These are phyloP conservation scores for Chlamydomonas urium DNA, from an alignment of 139 green algal species.

Conservation along the genomic window DNA sequence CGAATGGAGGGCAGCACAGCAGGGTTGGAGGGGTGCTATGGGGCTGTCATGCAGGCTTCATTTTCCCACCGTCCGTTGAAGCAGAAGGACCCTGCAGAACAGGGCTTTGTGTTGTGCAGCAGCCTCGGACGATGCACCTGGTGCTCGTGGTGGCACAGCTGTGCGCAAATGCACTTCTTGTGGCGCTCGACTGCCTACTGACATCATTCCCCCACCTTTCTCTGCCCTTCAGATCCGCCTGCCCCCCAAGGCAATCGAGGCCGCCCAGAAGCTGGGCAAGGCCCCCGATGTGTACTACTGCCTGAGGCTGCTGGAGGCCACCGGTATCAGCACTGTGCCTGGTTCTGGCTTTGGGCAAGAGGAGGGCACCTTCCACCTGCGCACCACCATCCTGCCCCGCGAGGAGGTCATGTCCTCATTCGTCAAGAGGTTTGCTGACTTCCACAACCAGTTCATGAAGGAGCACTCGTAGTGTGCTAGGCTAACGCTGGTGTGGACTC, in stretches of 20 bases:
- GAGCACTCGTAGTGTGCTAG: constrained; percentile 21
- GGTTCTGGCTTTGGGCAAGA: constrained; percentile 79
- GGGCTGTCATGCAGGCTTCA: too few relatives aligned
- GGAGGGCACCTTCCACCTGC: constrained; percentile 87
- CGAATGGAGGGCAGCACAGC: too few relatives aligned
- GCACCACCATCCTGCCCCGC: constrained; percentile 90
- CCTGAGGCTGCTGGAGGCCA: constrained; percentile 77
- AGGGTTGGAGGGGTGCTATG: too few relatives aligned
- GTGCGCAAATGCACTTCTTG: too few relatives aligned
- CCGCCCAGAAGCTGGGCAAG: constrained; percentile 10
- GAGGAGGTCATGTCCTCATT: constrained; percentile 80
- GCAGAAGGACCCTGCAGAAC: too few relatives aligned
- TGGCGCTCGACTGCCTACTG: too few relatives aligned
- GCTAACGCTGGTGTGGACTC: too few relatives aligned
- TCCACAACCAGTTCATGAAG: constrained; percentile 69
- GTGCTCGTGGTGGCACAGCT: too few relatives aligned
- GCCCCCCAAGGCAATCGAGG: constrained; percentile 8
- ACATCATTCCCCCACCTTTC: not conserved
- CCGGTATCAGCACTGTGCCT: constrained; percentile 82
- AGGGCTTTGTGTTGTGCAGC: too few relatives aligned
- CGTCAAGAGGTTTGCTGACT: constrained; percentile 66
- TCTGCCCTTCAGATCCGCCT: not conserved
- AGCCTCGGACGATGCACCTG: too few relatives aligned
- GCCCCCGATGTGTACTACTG: constrained; percentile 83
- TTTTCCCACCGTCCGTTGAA: too few relatives aligned